These are phyloP conservation scores for Luzula sylvatica DNA, from an alignment of 176 grass and related monocot genomes.

Conservation along the genomic window DNA sequence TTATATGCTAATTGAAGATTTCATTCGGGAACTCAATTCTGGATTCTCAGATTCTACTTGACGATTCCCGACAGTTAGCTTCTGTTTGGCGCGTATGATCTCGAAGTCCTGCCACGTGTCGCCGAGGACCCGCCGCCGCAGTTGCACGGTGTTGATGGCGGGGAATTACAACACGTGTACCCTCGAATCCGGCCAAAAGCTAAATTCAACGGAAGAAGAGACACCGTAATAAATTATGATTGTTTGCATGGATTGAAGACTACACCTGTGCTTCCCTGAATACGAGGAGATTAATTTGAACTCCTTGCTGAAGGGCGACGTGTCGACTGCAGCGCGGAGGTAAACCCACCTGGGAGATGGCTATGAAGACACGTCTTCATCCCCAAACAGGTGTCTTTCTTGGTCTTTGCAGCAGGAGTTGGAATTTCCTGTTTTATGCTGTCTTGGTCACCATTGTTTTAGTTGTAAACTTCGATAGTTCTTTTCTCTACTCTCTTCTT, in stretches of 20 bases:
- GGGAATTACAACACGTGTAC: background rate
- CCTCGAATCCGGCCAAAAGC: background rate
- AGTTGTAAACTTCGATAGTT: too few relatives aligned
- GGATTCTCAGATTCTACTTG: too few relatives aligned
- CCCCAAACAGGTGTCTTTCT: background rate
- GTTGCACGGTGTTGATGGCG: background rate
- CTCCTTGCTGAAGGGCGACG: background rate
- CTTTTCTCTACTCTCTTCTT: background rate
- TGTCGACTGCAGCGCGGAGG: background rate
- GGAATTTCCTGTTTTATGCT: background rate
- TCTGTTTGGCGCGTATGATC: slow-evolving; percentile 4
- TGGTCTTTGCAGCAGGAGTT: background rate
- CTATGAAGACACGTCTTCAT: background rate
- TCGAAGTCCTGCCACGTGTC: slow-evolving; percentile 2
- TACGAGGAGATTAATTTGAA: too few relatives aligned
- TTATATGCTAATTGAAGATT: too few relatives aligned
- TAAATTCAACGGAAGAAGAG: background rate
- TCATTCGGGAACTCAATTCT: too few relatives aligned
- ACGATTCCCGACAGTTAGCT: too few relatives aligned
- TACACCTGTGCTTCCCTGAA: slow-evolving; percentile 28
- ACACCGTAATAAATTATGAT: slow-evolving; percentile 13
- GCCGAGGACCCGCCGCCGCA: background rate
- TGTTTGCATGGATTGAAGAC: slow-evolving; percentile 15
- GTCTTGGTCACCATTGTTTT: too few relatives aligned
- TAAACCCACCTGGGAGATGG: background rate